A percentile compares a stretch with the other conserved stretches of the same genome.
Evolutionary conservation across 306 rosid genomes (phyloP).

Genomic region (Cucumis hystrix): DNA sequence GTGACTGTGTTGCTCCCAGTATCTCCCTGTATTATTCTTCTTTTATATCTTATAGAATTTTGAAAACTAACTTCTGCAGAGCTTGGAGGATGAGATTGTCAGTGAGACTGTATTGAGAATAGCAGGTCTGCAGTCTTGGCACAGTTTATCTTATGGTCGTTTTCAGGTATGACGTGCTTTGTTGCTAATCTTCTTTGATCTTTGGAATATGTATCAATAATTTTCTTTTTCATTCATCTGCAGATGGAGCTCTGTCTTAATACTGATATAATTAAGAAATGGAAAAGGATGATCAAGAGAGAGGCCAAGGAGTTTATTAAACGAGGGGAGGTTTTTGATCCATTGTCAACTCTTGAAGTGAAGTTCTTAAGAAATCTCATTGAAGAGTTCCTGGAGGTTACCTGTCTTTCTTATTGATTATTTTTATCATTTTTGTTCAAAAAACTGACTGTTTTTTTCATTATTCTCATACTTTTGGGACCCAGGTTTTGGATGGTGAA

Average conservation of each 20-base stretch:
- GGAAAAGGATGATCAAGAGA: constrained; percentile 80
- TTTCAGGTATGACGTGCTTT: constrained; percentile 60
- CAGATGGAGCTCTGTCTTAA: constrained; percentile 95
- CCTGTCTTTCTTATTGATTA: neutral
- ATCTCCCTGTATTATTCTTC: neutral
- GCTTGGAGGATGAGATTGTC: constrained; percentile 96
- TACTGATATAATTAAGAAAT: constrained; percentile 71
- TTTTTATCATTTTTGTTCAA: constrained; percentile 2
- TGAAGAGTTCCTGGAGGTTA: constrained; percentile 88
- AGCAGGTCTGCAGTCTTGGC: constrained; percentile 87
- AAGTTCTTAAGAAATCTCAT: constrained; percentile 66
- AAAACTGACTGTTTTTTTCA: neutral
- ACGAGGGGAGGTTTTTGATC: constrained; percentile 50
- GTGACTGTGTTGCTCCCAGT: neutral
- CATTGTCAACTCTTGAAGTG: constrained; percentile 55
- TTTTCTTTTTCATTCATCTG: neutral
- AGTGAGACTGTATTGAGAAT: constrained; percentile 67
- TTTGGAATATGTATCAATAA: constrained; percentile 5
- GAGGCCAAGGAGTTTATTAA: constrained; percentile 54
- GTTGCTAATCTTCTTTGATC: neutral
- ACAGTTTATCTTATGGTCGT: constrained; percentile 84
- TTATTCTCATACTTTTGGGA: constrained; percentile 9
- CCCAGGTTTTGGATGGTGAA: constrained; percentile 62
- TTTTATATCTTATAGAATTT: neutral
- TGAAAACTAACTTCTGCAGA: constrained; percentile 25